These are phyloP conservation scores for Neofusicoccum parvum DNA, from an alignment of 2,329 filamentous ascomycete genomes.

Conservation along the genomic window DNA sequence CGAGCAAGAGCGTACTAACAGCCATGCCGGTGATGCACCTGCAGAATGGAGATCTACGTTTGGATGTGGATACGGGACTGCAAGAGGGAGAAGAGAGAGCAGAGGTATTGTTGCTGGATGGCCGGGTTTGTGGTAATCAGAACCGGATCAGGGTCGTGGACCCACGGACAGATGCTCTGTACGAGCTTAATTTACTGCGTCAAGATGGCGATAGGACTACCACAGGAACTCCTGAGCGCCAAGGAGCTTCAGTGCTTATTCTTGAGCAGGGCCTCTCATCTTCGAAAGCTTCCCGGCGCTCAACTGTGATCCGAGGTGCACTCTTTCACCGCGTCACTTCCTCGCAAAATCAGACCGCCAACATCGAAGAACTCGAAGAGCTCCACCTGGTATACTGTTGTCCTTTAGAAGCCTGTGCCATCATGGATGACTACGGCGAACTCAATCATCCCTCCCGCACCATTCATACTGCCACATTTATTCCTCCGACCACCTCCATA, in stretches of 20 bases:
- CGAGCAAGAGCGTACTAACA: conserved; percentile 2
- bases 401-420: background rate
- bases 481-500: background rate
- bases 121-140: background rate
- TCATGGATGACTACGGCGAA: background rate
- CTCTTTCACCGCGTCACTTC: background rate
- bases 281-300: background rate
- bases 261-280: background rate
- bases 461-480: background rate
- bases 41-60: background rate
- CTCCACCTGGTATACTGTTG: background rate
- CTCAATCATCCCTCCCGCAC: background rate
- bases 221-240: background rate
- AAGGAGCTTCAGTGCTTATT: background rate
- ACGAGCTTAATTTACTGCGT: background rate
- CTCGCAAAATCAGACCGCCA: too few relatives aligned
- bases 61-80: background rate
- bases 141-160: background rate
- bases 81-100: background rate
- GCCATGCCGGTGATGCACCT: background rate
- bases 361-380: background rate
- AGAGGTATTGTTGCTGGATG: background rate
- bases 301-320: background rate
- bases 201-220: background rate
- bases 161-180: background rate